Evolutionary conservation across 1,284 basidiomycete genomes (phyloP).

Genomic region (Fomes fomentarius): DNA sequence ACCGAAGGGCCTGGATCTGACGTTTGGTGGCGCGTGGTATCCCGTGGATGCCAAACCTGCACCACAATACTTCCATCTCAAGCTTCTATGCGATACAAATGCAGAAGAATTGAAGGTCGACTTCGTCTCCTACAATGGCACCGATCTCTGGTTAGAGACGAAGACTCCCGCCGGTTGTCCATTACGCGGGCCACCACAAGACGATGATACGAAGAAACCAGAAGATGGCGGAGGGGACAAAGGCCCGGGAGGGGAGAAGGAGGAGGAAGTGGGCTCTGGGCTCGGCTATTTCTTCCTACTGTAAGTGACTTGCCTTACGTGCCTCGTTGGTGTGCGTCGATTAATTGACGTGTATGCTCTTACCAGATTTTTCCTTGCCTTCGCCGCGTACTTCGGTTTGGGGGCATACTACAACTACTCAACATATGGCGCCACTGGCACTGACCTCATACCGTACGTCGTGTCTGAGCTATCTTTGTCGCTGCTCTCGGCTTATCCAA

Average conservation of each 20-base stretch:
- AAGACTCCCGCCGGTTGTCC: slow-evolving; percentile 53
- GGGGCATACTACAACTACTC: slow-evolving; percentile 86
- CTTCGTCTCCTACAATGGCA: slow-evolving; percentile 64
- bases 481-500: slow-evolving; percentile 1
- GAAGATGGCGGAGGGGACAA: slow-evolving; percentile 36
- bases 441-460: slow-evolving; percentile 79
- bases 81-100: slow-evolving; percentile 56
- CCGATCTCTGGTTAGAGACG: slow-evolving; percentile 62
- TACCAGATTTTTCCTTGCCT: slow-evolving; percentile 64
- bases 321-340: neutral
- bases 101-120: slow-evolving; percentile 46
- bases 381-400: slow-evolving; percentile 69
- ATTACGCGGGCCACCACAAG: slow-evolving; percentile 38
- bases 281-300: slow-evolving; percentile 84
- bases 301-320: slow-evolving; percentile 57
- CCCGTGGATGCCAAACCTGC: slow-evolving; percentile 46
- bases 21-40: slow-evolving; percentile 64
- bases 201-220: slow-evolving; percentile 28
- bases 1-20: slow-evolving; percentile 61
- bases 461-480: slow-evolving; percentile 12
- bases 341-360: neutral
- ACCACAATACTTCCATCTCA: slow-evolving; percentile 62
- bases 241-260: slow-evolving; percentile 18
- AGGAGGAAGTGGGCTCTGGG: slow-evolving; percentile 63
- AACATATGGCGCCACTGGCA: slow-evolving; percentile 78